Evolutionary conservation across 371 early-diverging fungal genomes (phyloP), one percentile per base, ranked within the genome.

Genomic region (Apophysomyces sp.): DNA sequence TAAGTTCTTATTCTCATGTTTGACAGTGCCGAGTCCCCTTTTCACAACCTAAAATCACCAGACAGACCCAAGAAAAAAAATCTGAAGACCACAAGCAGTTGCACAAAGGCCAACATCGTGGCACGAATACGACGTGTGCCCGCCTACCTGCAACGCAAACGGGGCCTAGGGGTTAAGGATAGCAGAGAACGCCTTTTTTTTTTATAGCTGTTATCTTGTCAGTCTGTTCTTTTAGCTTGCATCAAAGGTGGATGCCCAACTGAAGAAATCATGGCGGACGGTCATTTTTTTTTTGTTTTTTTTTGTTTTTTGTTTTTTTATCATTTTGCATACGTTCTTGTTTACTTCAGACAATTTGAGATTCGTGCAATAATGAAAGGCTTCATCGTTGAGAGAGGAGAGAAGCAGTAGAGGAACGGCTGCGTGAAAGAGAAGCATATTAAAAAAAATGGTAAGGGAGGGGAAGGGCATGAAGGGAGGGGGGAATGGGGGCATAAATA

Each of bases 371-470:
- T 44, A 44, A 44, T 44, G 49, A 44, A 44, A 18, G 49, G 16
- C 21, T 21, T 44, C 27, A 8, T 44, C 21, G 49, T 6, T 44
- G 49, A 44, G 27, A 21, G 3, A 44, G 18, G 21, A 21, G 49
- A 18, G 21, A 21, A 44, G 8, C n/a, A 18, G 21, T 21, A 9
- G 16, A 21, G 49, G 27, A 37, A 21, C 4, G 21, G 49, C 0
- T n/a, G n/a, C n/a, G n/a, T n/a, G 49, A 18, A 36, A 30, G 56
- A 16, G 56, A 34, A 34, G 39, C 56, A 39, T 39, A 55, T 55
- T 31, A 26, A 44, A 40, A 40, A 61, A 29, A 26, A 15, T 11
- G 27, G 24, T 26, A 53, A 52, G 37, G 44, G 31, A 58, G n/a
- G 59, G 18, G 31, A 27, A 12, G 31, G 2, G 34, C 21, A 34